phyloP scores from a whole-genome alignment of 2,329 filamentous ascomycete species.

The Alternaria novae-zelandiae region DNA sequence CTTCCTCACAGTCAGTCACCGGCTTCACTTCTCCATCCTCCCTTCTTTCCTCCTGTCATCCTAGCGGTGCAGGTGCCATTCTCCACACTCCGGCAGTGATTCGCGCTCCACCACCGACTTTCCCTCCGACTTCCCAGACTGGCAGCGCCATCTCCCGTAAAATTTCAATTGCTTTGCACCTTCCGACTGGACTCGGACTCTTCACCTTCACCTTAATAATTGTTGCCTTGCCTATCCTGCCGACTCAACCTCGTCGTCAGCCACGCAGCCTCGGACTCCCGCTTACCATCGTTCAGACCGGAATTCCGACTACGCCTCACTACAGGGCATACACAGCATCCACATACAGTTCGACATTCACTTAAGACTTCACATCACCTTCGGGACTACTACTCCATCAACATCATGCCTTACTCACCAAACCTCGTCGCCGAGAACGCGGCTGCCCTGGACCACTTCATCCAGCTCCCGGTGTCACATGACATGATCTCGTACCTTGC shows the following conservation, averaged over 20 bases:
- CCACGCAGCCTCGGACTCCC: slow-evolving; percentile 41
- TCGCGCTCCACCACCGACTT: slow-evolving; percentile 23
- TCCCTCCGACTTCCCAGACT: slow-evolving; percentile 27
- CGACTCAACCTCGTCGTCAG: slow-evolving; percentile 38
- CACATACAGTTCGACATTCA: slow-evolving; percentile 14
- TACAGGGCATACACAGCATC: slow-evolving; percentile 35
- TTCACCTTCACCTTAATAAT: slow-evolving; percentile 37
- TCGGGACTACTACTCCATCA: slow-evolving; percentile 21
- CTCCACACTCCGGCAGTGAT: slow-evolving; percentile 36
- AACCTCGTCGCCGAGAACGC: slow-evolving; percentile 64
- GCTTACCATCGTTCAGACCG: slow-evolving; percentile 46
- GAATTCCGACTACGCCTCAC: slow-evolving; percentile 33
- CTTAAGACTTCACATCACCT: slow-evolving; percentile 24
- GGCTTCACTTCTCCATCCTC: slow-evolving; percentile 33
- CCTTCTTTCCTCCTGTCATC: slow-evolving; percentile 32
- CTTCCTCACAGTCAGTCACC: slow-evolving; percentile 38
- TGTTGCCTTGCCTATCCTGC: slow-evolving; percentile 21
- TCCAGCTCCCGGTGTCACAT: slow-evolving; percentile 75
- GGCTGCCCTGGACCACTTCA: slow-evolving; percentile 78
- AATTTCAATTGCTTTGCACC: slow-evolving; percentile 18
- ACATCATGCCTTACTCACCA: slow-evolving; percentile 54
- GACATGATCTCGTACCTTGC: slow-evolving; percentile 82
- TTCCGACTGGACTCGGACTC: slow-evolving; percentile 33
- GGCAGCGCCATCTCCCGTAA: slow-evolving; percentile 37
- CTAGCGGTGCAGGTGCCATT: slow-evolving; percentile 37